Base-by-base conservation (phyloP, 2,329 filamentous ascomycete genomes). In the Zelopaecilomyces penicillatus region DNA sequence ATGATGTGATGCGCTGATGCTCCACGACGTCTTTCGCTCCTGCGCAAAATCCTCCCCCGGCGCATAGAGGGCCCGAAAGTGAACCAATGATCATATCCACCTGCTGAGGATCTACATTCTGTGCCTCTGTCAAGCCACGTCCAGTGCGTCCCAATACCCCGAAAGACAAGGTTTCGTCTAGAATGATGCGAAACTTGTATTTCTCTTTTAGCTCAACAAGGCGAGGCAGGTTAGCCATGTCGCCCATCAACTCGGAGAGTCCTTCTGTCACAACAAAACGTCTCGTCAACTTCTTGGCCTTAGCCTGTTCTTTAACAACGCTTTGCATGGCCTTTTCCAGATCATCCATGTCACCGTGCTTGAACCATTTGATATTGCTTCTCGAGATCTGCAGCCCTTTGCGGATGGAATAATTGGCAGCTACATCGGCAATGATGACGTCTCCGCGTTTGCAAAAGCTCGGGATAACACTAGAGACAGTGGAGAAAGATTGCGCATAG, bases 71-170 rank as follows among this genome's bases (percentile, higher is more conserved):
- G 2, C 93, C 91, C 9, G 91, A 83, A 38, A 98, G 79, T 32
- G 88, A 95, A 37, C 94, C 93, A 42, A 97, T 79, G 54, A 98
- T 91, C 89, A 98, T 96, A 69, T 98, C 93, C 41, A 98, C 83
- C 60, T 95, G 86, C 7, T 84, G 80, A 0, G 91, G 82, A 62
- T 97, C 93, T 12, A 98, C 91, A 56, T 97, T 95, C 61, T 97
- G 93, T 5, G 91, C 87, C 69, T 98, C 94, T 0, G 93, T 97
- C 34, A 97, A 74, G 47, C 93, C 93, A 42, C 89, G 83, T 19
- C 93, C 94, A 28, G 88, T 95, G 50, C 89, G 79, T 39, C 93
- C 93, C 5, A 98, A 77, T 12, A 97, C 86, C 48, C 91, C 94
- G 62, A 97, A 98, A 1, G 90, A 96, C 84, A 87, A 95, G 2